Evolutionary conservation across 305 asterid species (phyloP).

Genomic region (Ajuga reptans): DNA sequence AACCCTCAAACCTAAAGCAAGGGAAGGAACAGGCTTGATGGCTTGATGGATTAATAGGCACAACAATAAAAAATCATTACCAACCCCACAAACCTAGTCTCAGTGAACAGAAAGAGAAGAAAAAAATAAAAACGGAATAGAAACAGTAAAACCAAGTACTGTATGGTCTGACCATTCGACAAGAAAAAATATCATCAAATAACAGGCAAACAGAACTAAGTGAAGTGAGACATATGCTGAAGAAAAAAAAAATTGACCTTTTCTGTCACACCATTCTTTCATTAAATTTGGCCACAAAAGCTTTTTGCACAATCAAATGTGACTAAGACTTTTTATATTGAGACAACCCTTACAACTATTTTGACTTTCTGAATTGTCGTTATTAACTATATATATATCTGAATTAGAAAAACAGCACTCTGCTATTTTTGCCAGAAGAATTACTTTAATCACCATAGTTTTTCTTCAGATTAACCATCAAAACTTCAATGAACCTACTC

Average conservation of each 20-base stretch:
- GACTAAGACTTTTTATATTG: background rate
- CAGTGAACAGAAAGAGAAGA: background rate
- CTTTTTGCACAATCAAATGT: background rate
- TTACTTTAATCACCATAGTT: background rate
- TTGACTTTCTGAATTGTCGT: background rate
- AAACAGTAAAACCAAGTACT: background rate
- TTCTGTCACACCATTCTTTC: background rate
- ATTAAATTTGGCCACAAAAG: background rate
- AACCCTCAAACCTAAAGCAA: background rate
- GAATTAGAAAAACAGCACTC: background rate
- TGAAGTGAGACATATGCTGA: background rate
- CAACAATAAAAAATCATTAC: background rate
- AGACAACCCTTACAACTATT: background rate
- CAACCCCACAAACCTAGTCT: background rate
- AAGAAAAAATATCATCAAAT: background rate
- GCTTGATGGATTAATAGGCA: background rate
- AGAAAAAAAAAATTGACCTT: background rate
- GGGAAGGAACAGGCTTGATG: slow-evolving; percentile 8
- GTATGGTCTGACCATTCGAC: background rate
- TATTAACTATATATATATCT: background rate
- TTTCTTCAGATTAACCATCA: slow-evolving; percentile 6
- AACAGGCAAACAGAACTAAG: background rate
- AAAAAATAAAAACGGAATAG: background rate
- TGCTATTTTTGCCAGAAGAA: background rate
- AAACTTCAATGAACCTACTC: background rate